Base-by-base conservation (phyloP, 805 yeast species). In the Barnettozyma sucrosica region DNA sequence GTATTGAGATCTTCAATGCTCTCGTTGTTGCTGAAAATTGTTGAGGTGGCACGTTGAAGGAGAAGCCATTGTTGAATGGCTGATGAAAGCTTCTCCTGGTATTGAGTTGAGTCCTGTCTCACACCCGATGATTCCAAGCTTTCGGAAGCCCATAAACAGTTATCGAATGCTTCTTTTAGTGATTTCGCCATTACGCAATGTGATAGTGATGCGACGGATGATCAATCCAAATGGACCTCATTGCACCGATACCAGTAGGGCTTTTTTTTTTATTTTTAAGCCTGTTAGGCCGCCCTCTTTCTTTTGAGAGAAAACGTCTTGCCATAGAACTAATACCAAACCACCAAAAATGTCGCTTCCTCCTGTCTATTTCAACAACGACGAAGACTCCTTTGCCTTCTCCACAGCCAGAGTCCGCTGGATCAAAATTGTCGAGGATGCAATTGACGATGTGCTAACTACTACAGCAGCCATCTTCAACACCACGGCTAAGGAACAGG, bases 381-480 rank as follows among this genome's bases (percentile, higher is more conserved):
- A 89, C 59, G 65, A 71, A 34, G 76, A 74, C 49, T 86, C 97
- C 3, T 93, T 93, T 64, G 98, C 96, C 9, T 81, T 76, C 61
- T 72, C 79, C 32, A 89, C 98, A 0, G 85, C 87, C 9, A 74
- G 79, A 52, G 71, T 72, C 33, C 81, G 99, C 65, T 93, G 98
- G 97, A 92, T 96, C 25, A 80, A 79, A 47, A 88, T 93, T 54
- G 61, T 90, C 41, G 72, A 76, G 25, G 85, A 83, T 19, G 80
- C 83, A 18, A 70, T 87, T 40, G 76, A 73, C 24, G 97, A 90
- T 61, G 67, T 83, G 37, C 53, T 68, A 16, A 51, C 58, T n/a
- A 61, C 69, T 18, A 58, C 70, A 25, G 59, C 59, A n/a, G 52
- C 58, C 23, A 24, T 57, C 7, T 52, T 57, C 14, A 23, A 25